phyloP scores from a whole-genome alignment of 352 stramenopile species.

The Phytophthora chlamydospora region DNA sequence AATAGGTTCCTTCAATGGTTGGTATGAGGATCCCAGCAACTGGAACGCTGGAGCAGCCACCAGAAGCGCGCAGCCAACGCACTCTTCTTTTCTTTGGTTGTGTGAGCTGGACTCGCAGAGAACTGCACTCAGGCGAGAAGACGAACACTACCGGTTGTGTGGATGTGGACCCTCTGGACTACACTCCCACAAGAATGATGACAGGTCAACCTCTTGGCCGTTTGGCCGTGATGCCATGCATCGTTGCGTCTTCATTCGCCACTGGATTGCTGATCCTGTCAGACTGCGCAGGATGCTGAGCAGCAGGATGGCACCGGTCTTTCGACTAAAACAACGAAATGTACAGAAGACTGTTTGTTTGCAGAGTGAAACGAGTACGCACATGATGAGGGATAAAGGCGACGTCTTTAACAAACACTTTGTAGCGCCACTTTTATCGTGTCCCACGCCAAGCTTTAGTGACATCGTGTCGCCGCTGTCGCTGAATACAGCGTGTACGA shows the following conservation, averaged over 20 bases:
- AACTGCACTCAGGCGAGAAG: constrained; percentile 21
- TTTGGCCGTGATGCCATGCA: background rate
- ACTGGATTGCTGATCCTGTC: constrained; percentile 11
- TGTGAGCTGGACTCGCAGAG: background rate
- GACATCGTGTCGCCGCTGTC: constrained; percentile 25
- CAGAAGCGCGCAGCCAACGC: constrained; percentile 12
- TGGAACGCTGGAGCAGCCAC: constrained; percentile 28
- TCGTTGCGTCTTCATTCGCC: constrained; percentile 15
- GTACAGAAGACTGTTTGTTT: background rate
- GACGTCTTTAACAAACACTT: constrained; percentile 26
- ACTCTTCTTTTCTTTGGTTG: constrained; percentile 1
- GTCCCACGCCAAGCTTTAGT: constrained; percentile 8
- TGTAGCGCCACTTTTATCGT: constrained; percentile 3
- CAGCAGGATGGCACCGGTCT: constrained; percentile 23
- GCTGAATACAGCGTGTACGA: constrained; percentile 21
- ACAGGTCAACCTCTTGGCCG: background rate
- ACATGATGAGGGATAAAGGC: constrained; percentile 26
- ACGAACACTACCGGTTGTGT: constrained; percentile 23
- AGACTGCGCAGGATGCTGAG: constrained; percentile 3
- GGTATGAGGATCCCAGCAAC: constrained; percentile 21
- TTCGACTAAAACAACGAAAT: constrained; percentile 9
- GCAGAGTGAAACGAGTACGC: background rate
- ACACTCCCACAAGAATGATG: constrained; percentile 23
- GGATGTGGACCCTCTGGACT: constrained; percentile 28
- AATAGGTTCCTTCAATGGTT: constrained; percentile 16